Evolutionary conservation across 1,284 basidiomycete species (phyloP), one percentile per base, ranked within the genome.

Genomic region (Malassezia pachydermatis): DNA sequence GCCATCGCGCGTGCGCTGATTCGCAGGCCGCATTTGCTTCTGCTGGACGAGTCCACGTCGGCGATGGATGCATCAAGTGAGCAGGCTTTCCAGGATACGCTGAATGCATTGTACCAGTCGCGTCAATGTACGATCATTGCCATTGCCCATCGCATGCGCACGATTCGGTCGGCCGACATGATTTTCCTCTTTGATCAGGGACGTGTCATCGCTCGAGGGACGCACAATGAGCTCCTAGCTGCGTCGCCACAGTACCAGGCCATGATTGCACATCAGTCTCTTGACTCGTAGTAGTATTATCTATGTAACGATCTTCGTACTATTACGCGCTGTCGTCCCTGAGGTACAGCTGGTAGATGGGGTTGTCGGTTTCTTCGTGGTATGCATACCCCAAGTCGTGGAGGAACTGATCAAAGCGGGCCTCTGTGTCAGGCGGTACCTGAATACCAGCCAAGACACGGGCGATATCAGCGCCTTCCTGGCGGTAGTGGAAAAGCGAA

Each of bases 401-500:
- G 50, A 96, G 74, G 72, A 87, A 95, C 16, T 75, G 74, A 48
- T 83, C 78, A 57, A 96, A 89, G 37, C 79, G 76, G 9, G 75
- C 74, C 34, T 77, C 73, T 32, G 86, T 84, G 36, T 74, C 72
- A 28, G 50, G 33, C 3, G 59, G 57, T 76, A 96, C 89, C 71
- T 96, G 90, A 44, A 98, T 84, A 1, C 89, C 94, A 2, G 89
- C 86, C 36, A 98, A 50, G 9, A 71, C 58, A 39, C 62, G 65
- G 33, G 58, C 65, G 4, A 67, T 54, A 39, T 71, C 88, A 8
- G 58, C 55, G 25, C 92, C 92, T 61, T 98, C 90, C 72, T 95
- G 95, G 51, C 92, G 79, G 74, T 98, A 98, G 73, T 98, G 94
- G 76, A 96, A 98, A 54, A 98, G 73, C 1, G 87, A 85, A 45